Evolutionary conservation across 2,329 filamentous ascomycete species (phyloP), one percentile per base, ranked within the genome.

Genomic region (Samsoniella hepiali): DNA sequence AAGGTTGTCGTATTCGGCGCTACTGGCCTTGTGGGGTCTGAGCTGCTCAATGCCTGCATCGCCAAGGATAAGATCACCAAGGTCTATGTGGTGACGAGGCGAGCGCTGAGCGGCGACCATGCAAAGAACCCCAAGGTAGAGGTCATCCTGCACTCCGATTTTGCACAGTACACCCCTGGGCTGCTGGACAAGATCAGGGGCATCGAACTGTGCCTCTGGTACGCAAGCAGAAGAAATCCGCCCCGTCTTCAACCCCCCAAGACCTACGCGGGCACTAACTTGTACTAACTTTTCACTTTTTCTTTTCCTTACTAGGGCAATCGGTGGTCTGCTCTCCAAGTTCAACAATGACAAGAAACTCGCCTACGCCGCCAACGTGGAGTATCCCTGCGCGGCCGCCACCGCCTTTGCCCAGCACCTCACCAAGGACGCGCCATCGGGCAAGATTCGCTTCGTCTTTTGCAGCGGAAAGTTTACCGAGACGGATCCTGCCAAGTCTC

Each of bases 141-240:
- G 17, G 77, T 81, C 15, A 71, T 83, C 45, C 72, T 83, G 67
- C 76, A 83, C 66, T 73, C 81, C 15, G 82, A 88, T 70, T 88
- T 87, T 71, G 75, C 77, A 7, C 68, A 73, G 1, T 87, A 83
- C 67, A 78, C 84, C 1, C 72, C 72, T 8, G 73, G 72, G 4
- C 58, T 76, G 34, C 62, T 77, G 63, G 65, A 65, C 49, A 67
- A 68, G 31, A 76, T 76, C 0, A 72, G 79, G 13, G 87, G 84
- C 17, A 85, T 85, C 0, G 79, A 85, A 51, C 87, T 82, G 1
- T 88, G 85, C 68, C 79, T 91, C 32, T 91, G 88, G 88, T 88
- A 82, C 45, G 79, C 31, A 22, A 36, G 29, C 29, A 22, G 22
- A 9, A 58, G 22, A 8, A 29, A n/a, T 8, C 42, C 15, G n/a